A percentile compares a stretch with the other conserved stretches of the same genome.
Evolutionary conservation across 352 stramenopile genomes (phyloP).

Genomic region (Globisporangium cylindrosporum): DNA sequence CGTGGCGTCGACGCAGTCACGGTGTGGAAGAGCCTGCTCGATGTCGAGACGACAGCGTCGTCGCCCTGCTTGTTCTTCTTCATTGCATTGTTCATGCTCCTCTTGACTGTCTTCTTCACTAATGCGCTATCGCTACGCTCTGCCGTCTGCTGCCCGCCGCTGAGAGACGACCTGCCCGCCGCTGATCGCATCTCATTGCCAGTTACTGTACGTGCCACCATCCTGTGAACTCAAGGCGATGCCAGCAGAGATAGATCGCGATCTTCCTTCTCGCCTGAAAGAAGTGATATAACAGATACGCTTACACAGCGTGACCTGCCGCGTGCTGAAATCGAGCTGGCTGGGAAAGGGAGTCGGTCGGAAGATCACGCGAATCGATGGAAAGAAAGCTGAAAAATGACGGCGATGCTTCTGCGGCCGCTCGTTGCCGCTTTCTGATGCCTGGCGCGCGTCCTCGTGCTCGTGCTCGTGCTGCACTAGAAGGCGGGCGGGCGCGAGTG

Average conservation of each 20-base stretch:
- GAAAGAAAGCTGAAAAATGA: not conserved
- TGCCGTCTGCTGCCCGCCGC: slow-evolving; percentile 7
- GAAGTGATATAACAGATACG: not conserved
- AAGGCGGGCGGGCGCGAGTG: no score
- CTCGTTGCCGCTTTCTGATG: not conserved
- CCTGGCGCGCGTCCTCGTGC: not conserved
- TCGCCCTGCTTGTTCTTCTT: not conserved
- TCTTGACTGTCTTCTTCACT: not conserved
- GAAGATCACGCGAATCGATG: not conserved
- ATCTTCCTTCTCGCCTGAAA: not conserved
- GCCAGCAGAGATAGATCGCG: not conserved
- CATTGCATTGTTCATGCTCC: not conserved
- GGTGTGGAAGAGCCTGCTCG: slow-evolving; percentile 37
- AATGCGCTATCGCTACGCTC: not conserved
- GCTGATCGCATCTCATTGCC: not conserved
- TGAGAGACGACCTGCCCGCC: no score
- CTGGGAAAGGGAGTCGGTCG: not conserved
- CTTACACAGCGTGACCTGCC: not conserved
- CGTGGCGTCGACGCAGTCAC: slow-evolving; percentile 55
- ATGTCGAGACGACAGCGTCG: not conserved
- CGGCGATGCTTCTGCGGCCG: not conserved
- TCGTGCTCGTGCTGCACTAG: not conserved
- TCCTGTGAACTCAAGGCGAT: slow-evolving; percentile 10
- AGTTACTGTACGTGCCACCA: slow-evolving; percentile 16
- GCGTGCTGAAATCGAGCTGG: not conserved